Evolutionary conservation across 1,139 yeast species (phyloP).

Genomic region (Pichia sp.): DNA sequence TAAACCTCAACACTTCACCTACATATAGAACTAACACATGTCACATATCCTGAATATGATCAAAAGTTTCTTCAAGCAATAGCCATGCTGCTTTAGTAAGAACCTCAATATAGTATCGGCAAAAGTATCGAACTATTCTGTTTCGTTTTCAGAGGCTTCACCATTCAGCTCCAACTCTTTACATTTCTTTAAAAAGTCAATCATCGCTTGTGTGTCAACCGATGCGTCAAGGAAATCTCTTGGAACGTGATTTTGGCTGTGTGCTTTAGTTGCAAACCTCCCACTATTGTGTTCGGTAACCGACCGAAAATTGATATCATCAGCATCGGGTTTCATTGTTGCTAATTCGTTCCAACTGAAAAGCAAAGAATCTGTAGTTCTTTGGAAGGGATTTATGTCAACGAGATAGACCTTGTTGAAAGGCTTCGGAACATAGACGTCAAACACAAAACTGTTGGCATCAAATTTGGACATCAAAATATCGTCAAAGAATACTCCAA

Average conservation of each 20-base stretch:
- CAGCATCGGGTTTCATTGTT: constrained; percentile 28
- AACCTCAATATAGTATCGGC: too few relatives aligned
- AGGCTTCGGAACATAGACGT: constrained; percentile 76
- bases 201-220: constrained; percentile 53
- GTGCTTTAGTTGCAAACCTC: constrained; percentile 72
- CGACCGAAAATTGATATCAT: constrained; percentile 42
- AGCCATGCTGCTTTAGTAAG: too few relatives aligned
- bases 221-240: constrained; percentile 84
- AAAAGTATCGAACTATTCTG: too few relatives aligned
- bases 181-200: constrained; percentile 61
- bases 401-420: constrained; percentile 56
- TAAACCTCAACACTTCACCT: too few relatives aligned
- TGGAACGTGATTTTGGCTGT: constrained; percentile 88
- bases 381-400: constrained; percentile 80
- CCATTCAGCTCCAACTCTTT: constrained; percentile 28
- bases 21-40: too few relatives aligned
- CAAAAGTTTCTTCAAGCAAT: too few relatives aligned
- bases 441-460: constrained; percentile 58
- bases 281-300: constrained; percentile 63
- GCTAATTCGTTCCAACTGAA: constrained; percentile 80
- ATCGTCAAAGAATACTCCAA: constrained; percentile 50
- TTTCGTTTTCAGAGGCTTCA: too few relatives aligned
- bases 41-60: too few relatives aligned
- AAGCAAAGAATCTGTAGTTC: constrained; percentile 67
- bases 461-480: constrained; percentile 45